Evolutionary conservation across 1,284 basidiomycete species (phyloP).

Genomic region (Trametes polyzona): DNA sequence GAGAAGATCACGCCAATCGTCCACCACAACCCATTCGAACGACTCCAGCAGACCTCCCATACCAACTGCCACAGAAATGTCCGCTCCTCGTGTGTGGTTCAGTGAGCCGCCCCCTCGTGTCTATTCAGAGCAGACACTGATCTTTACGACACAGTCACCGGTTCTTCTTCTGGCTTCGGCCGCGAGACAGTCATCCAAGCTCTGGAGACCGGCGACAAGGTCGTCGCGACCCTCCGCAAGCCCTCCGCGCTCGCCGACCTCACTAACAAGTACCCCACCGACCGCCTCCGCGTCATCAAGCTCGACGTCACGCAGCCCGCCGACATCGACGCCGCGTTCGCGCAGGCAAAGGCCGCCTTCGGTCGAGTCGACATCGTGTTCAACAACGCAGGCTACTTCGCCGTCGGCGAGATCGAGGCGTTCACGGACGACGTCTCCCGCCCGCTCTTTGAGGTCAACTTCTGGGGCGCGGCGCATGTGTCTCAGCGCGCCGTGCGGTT

Average conservation of each 20-base stretch:
- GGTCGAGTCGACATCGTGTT: constrained; percentile 30
- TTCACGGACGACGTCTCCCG: constrained; percentile 37
- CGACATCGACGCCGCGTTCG: constrained; percentile 39
- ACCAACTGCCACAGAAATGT: neutral
- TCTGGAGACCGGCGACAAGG: constrained; percentile 35
- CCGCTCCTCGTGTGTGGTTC: neutral
- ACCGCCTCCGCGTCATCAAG: constrained; percentile 40
- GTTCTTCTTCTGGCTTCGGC: constrained; percentile 39
- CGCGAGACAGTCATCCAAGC: constrained; percentile 28
- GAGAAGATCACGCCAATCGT: neutral
- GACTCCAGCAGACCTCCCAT: neutral
- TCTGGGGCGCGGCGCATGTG: constrained; percentile 16
- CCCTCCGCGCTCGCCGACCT: constrained; percentile 32
- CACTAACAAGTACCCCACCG: constrained; percentile 16
- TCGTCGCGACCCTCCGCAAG: constrained; percentile 37
- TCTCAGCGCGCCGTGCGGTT: neutral
- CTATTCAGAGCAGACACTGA: neutral
- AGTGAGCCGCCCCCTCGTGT: neutral
- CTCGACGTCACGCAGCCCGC: constrained; percentile 42
- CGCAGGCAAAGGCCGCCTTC: constrained; percentile 37
- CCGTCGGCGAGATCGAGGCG: constrained; percentile 36
- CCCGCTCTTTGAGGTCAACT: constrained; percentile 41
- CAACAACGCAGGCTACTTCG: constrained; percentile 43
- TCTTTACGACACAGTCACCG: constrained; percentile 31
- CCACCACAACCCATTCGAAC: neutral